phyloP scores from a whole-genome alignment of 371 early-diverging fungal genomes.

The Racocetra persica region DNA sequence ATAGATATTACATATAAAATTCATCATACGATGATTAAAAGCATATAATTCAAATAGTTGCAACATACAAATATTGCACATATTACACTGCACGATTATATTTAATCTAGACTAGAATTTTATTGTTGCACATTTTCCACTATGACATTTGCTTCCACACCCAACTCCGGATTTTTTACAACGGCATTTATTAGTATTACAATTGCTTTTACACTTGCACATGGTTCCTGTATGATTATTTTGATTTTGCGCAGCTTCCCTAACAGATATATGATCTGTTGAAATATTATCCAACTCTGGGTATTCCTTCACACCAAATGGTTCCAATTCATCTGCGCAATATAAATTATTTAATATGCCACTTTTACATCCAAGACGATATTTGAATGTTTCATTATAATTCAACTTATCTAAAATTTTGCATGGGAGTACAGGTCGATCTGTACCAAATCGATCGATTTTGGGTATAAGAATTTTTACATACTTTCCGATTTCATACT shows the following conservation, averaged over 20 bases:
- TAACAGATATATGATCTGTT: conserved; percentile 5
- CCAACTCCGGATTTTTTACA: not conserved
- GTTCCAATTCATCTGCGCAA: not conserved
- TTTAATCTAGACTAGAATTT: conserved; percentile 10
- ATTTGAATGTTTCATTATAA: not conserved
- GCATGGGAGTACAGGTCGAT: not conserved
- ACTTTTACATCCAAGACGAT: not conserved
- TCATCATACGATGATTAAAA: too few species aligned
- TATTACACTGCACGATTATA: too few species aligned
- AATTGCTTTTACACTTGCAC: conserved; percentile 15
- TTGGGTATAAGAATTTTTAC: not conserved
- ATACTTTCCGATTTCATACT: not conserved
- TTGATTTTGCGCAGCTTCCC: not conserved
- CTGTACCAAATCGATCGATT: conserved; percentile 21
- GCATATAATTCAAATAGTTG: too few species aligned
- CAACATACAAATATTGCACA: too few species aligned
- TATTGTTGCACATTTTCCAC: not conserved
- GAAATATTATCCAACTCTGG: conserved; percentile 19
- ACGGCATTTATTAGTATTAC: conserved; percentile 24
- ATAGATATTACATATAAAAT: too few species aligned
- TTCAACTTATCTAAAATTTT: conserved; percentile 22
- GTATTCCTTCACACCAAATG: not conserved
- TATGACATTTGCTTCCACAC: conserved; percentile 12
- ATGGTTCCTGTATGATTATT: not conserved
- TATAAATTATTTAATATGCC: conserved; percentile 2